Evolutionary conservation across 352 stramenopile genomes (phyloP).

Genomic region (Aphanomyces invadans): DNA sequence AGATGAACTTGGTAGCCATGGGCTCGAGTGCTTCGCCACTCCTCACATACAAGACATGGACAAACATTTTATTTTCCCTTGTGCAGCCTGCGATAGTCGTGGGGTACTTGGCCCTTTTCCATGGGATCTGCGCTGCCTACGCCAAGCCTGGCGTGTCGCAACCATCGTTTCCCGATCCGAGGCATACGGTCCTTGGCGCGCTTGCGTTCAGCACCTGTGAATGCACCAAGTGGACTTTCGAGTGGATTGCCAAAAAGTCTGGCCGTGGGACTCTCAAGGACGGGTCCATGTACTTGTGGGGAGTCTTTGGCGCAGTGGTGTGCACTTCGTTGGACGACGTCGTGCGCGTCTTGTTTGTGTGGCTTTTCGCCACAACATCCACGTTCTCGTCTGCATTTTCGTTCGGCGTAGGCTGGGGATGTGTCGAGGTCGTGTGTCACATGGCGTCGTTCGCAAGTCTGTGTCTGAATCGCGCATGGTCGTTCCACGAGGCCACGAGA

Average conservation of each 20-base stretch:
- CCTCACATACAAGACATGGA: conserved; percentile 1
- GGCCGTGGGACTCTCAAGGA: neutral
- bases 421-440: neutral
- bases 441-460: conserved; percentile 1
- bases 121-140: neutral
- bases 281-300: conserved; percentile 4
- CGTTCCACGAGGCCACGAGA: neutral
- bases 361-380: neutral
- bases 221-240: neutral
- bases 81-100: neutral
- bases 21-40: neutral
- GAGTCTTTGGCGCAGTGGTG: neutral
- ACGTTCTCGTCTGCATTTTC: conserved; percentile 10
- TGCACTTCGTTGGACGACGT: neutral
- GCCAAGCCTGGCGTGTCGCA: no score
- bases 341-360: conserved; percentile 8
- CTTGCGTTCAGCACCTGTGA: neutral
- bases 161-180: neutral
- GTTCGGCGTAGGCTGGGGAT: conserved; percentile 15
- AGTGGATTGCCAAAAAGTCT: neutral
- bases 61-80: conserved; percentile 2
- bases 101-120: neutral
- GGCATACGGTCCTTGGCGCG: neutral
- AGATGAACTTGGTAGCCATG: conserved; percentile 1
- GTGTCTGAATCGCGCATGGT: neutral